Base-by-base conservation (phyloP, 1,284 basidiomycete species). In the Ustilago trichophora region DNA sequence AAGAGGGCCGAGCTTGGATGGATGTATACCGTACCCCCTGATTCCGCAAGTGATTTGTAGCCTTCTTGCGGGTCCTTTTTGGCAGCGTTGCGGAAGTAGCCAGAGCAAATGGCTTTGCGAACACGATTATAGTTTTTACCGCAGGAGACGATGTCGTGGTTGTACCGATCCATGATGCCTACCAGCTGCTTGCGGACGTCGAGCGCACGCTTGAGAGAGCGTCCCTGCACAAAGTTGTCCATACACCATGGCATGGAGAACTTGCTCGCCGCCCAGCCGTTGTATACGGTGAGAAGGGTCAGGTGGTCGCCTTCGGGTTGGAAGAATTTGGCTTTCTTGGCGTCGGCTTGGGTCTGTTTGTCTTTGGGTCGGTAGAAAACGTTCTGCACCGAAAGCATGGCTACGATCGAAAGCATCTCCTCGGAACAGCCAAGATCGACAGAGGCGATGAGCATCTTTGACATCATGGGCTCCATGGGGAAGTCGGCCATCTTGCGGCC, bases 81-180 rank as follows among this genome's bases (percentile, higher is more conserved):
- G 88, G 79, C 79, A 0, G 79, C 79, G 43, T 81, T 81, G 32
- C 79, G 57, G 50, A 81, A 81, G 56, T 75, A 81, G 21, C 96
- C 95, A 12, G 93, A 95, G 76, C 93, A 96, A 60, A 99, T 98
- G 5, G 96, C 94, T 80, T 91, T 90, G 37, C 95, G 90, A 4
- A 98, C 92, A 12, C 87, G 87, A 81, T 96, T 97, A 84, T 89
- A 98, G 82, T 98, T 93, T 72, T 87, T 88, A 21, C 94, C 94
- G 15, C 92, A 89, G 8, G 91, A 93, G 21, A 93, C 81, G 62
- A 98, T 91, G 75, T 98, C 94, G 81, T 98, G 94, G 79, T 95
- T 96, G 83, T 98, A 97, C 87, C 96, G 86, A 81, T 99, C 95
- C 95, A 99, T 98, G 82, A 98, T 98, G 59, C 95, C 95, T 38